Conservation (phyloP, 2,329 filamentous ascomycete genomes). For the Sarocladiaceae sp. region DNA sequence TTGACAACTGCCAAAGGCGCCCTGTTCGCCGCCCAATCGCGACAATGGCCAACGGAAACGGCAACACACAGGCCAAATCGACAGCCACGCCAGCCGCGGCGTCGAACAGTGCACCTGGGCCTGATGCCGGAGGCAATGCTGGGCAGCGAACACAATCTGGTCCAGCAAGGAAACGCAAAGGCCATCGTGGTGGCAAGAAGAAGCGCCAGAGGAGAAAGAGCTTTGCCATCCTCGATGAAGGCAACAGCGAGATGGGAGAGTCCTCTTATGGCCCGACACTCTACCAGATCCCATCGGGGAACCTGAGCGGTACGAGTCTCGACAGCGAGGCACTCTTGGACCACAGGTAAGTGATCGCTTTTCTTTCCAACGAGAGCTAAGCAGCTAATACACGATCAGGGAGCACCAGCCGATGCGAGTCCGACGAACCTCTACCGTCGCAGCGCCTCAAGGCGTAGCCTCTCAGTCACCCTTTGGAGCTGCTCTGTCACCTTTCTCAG, state of each 20-base stretch:
- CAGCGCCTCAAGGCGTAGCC: conserved; percentile 21
- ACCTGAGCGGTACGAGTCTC: conserved; percentile 76
- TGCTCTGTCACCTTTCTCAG: conserved; percentile 11
- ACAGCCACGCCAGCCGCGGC: neutral
- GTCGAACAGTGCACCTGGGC: conserved; percentile 1
- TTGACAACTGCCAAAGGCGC: neutral
- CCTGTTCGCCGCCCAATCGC: neutral
- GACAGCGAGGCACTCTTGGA: conserved; percentile 86
- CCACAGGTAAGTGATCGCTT: conserved; percentile 58
- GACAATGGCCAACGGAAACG: conserved; percentile 2
- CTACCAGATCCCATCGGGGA: conserved; percentile 45
- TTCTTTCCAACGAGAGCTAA: neutral
- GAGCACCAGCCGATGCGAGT: conserved; percentile 57
- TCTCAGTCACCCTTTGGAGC: conserved; percentile 27
- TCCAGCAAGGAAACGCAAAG: conserved; percentile 56
- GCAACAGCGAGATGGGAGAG: conserved; percentile 26
- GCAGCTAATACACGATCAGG: conserved; percentile 27
- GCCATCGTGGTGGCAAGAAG: conserved; percentile 72
- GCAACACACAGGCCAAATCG: neutral
- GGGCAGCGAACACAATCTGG: conserved; percentile 11
- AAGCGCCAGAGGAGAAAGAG: conserved; percentile 71
- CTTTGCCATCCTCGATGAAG: conserved; percentile 62
- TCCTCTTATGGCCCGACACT: conserved; percentile 29
- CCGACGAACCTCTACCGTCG: conserved; percentile 51
- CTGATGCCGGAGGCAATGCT: conserved; percentile 5